Base-by-base conservation (phyloP, 2,329 filamentous ascomycete genomes). In the Drechslerella dactyloides region DNA sequence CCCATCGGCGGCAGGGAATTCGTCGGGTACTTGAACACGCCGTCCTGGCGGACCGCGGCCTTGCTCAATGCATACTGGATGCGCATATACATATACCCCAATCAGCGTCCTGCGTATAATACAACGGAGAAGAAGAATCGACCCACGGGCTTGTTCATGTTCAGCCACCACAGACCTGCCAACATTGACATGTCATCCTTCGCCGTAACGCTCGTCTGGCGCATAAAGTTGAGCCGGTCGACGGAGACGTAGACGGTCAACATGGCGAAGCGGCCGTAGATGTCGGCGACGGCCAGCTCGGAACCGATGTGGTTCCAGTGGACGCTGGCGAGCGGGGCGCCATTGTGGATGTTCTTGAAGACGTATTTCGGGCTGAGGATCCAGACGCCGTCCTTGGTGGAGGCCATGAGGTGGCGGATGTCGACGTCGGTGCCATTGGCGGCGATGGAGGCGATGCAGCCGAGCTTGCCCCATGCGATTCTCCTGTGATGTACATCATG, bases 101-200 rank as follows among this genome's bases (percentile, higher is more conserved):
- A 19, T 50, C 50, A 62, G 50, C 13, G n/a, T 33, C 44, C 27
- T 17, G 17, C 1, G 33, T 10, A 19, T 13, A 7, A 37, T 17
- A 19, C 21, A 37, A 15, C 21, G 30, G 6, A 11, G 24, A 11
- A 23, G 19, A 19, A 23, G 74, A 78, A 69, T 73, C 37, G 50
- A 55, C 73, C 53, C 72, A 78, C 77, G 57, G 84, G 82, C 27
- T 84, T 81, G 23, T 87, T 82, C n/a, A 84, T 82, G 61, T 81
- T 82, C 61, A 97, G 82, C 94, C 94, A 99, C 80, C 91, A 89
- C 78, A 91, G 85, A 2, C 93, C 94, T 5, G 96, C 90, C 3
- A 96, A 83, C 55, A 88, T 86, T 74, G 89, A 87, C 40, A 90
- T 82, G 78, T 96, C 91, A 76, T 92, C 89, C 59, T 88, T 82